These are phyloP conservation scores for Plantago major DNA, from an alignment of 257 asterid species.

Conservation along the genomic window DNA sequence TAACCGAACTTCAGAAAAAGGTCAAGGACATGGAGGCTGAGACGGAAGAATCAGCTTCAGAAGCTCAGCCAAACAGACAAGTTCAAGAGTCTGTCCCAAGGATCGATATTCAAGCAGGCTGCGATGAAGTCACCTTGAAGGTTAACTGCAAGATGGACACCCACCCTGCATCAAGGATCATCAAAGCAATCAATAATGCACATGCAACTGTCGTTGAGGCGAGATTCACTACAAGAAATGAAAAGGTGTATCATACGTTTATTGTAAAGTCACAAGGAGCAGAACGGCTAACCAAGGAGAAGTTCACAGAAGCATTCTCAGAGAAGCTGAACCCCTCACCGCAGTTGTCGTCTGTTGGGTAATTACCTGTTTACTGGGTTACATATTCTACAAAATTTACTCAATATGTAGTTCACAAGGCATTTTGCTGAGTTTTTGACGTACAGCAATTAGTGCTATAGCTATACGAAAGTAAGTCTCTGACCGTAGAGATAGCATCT, in stretches of 20 bases:
- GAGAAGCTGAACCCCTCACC: conserved; percentile 32
- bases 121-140: conserved; percentile 50
- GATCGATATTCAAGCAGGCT: conserved; percentile 35
- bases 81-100: conserved; percentile 25
- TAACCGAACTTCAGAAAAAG: conserved; percentile 81
- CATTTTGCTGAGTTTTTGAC: conserved; percentile 33
- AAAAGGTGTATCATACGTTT: conserved; percentile 65
- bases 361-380: conserved; percentile 2
- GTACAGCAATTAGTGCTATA: conserved; percentile 38
- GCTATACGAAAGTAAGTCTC: conserved; percentile 17
- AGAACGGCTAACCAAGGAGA: conserved; percentile 64
- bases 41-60: conserved; percentile 37
- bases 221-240: conserved; percentile 47
- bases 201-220: conserved; percentile 55
- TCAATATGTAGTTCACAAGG: conserved; percentile 19
- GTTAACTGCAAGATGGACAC: conserved; percentile 51
- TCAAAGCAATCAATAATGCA: conserved; percentile 59
- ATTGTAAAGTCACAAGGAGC: conserved; percentile 65
- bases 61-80: conserved; percentile 29
- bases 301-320: conserved; percentile 52
- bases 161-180: conserved; percentile 66
- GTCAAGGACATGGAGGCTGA: conserved; percentile 67
- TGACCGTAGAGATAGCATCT: conserved; percentile 28
- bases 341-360: conserved; percentile 25
- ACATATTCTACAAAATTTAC: conserved; percentile 14